A percentile compares a stretch with the other conserved stretches of the same genome.
phyloP scores from a whole-genome alignment of 495 filamentous ascomycete genomes.

The Penicillium bovifimosum region DNA sequence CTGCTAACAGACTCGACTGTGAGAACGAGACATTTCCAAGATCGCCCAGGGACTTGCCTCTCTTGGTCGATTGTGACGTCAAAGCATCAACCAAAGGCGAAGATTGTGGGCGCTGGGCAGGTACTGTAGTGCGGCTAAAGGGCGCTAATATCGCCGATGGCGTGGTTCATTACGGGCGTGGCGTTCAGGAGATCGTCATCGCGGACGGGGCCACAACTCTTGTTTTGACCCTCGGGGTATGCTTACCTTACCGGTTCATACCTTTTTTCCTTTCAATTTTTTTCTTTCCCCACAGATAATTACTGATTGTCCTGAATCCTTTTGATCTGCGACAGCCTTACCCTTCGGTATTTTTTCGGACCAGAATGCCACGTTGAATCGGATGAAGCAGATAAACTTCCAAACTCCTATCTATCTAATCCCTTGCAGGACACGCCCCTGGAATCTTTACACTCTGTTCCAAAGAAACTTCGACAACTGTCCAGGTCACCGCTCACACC shows the following conservation, averaged over 20 bases:
- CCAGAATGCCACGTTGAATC: slow-evolving; percentile 14
- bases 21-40: neutral
- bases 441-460: neutral
- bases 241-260: slow-evolving; percentile 11
- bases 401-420: neutral
- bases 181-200: slow-evolving; percentile 21
- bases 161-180: slow-evolving; percentile 21
- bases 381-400: too few relatives aligned
- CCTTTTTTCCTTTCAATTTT: neutral
- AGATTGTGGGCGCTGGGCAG: neutral
- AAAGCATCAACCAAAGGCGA: neutral
- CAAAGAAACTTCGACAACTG: too few relatives aligned
- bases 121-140: neutral
- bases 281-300: neutral
- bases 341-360: neutral
- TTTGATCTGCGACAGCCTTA: neutral
- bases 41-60: neutral
- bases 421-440: slow-evolving; percentile 8
- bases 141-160: neutral
- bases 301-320: too few relatives aligned
- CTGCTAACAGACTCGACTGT: neutral
- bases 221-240: slow-evolving; percentile 15
- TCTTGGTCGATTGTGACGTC: neutral
- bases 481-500: neutral
- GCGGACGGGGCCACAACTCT: slow-evolving; percentile 15